Evolutionary conservation across 768 basidiomycete genomes (phyloP).

Genomic region (Kwoniella newhampshirensis): DNA sequence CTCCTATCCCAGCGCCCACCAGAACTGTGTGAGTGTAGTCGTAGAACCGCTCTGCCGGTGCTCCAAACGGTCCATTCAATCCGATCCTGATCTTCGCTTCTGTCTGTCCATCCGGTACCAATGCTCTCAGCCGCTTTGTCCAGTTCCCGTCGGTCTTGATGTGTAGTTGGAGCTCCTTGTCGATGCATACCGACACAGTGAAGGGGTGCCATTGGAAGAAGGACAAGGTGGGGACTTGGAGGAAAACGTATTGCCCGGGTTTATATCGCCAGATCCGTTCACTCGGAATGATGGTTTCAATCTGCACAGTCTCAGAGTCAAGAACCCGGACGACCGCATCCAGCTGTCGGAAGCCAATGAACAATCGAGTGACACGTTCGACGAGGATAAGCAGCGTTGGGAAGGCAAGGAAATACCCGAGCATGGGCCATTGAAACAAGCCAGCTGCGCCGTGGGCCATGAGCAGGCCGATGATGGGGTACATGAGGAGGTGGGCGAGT

Average conservation of each 20-base stretch:
- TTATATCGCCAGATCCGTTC: constrained; percentile 18
- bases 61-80: constrained; percentile 31
- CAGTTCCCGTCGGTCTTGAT: constrained; percentile 37
- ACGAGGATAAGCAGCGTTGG: constrained; percentile 28
- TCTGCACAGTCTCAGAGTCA: constrained; percentile 24
- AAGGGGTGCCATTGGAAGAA: constrained; percentile 29
- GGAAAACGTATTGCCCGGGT: constrained; percentile 30
- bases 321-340: constrained; percentile 19
- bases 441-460: constrained; percentile 27
- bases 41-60: constrained; percentile 33
- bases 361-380: constrained; percentile 17
- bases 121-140: constrained; percentile 15
- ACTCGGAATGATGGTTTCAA: neutral
- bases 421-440: constrained; percentile 29
- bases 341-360: constrained; percentile 19
- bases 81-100: constrained; percentile 20
- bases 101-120: constrained; percentile 1
- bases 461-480: constrained; percentile 30
- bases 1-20: constrained; percentile 29
- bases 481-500: constrained; percentile 33
- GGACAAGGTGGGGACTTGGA: constrained; percentile 21
- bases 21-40: constrained; percentile 32
- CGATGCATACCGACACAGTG: constrained; percentile 24
- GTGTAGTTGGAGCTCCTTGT: constrained; percentile 17
- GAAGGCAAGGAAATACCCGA: constrained; percentile 34